Percentiles rank a stretch among this genome's conserved stretches.
These are phyloP conservation scores for Candida ficus DNA, from an alignment of 805 yeast genomes.

Conservation along the genomic window DNA sequence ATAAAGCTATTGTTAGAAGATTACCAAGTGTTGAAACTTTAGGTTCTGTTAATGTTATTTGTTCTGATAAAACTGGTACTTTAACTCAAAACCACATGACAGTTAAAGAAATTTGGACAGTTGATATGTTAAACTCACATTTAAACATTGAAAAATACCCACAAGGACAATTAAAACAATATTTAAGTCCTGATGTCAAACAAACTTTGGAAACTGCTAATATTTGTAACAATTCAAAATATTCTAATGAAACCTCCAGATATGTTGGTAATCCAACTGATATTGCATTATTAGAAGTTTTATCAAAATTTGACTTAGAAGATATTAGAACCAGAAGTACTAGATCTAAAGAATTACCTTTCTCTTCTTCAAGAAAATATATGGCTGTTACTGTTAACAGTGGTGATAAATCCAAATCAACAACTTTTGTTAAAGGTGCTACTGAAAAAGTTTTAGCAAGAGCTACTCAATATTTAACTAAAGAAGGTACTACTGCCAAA, in stretches of 20 bases:
- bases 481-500: constrained; percentile 54
- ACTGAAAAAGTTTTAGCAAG: constrained; percentile 62
- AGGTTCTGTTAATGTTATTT: constrained; percentile 90
- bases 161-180: constrained; percentile 33
- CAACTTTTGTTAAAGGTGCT: constrained; percentile 85
- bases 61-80: constrained; percentile 90
- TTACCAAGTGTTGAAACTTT: constrained; percentile 93
- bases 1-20: constrained; percentile 90
- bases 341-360: constrained; percentile 73
- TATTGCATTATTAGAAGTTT: constrained; percentile 77
- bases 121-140: constrained; percentile 45
- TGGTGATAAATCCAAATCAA: constrained; percentile 52
- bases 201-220: constrained; percentile 60
- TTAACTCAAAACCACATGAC: constrained; percentile 91
- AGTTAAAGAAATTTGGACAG: constrained; percentile 76
- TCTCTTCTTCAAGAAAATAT: constrained; percentile 77
- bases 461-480: constrained; percentile 55
- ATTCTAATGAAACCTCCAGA: constrained; percentile 60
- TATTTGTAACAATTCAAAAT: constrained; percentile 71
- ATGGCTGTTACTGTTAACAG: constrained; percentile 76
- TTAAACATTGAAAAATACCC: constrained; percentile 42
- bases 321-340: constrained; percentile 61
- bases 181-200: constrained; percentile 49
- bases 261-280: constrained; percentile 93
- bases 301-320: constrained; percentile 62